Percentiles rank a stretch among this genome's conserved stretches.
Conservation (phyloP, 345 rosid species). For the Eucalyptus cloeziana region DNA sequence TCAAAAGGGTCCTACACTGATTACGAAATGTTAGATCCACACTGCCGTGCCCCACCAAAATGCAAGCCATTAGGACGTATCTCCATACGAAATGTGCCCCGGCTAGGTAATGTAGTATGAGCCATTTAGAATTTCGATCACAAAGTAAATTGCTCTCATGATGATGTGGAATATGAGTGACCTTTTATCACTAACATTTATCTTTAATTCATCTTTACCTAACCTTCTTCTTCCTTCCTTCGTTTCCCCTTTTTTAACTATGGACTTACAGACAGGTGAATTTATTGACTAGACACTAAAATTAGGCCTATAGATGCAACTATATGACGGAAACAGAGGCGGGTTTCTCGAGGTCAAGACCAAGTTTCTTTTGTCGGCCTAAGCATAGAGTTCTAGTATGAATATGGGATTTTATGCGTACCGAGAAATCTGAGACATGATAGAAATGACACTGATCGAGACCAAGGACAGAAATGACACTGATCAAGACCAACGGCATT, state of each 20-base stretch:
- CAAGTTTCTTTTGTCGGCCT: neutral
- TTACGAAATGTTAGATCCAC: too few relatives aligned
- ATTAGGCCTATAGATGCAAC: neutral
- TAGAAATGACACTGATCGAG: too few relatives aligned
- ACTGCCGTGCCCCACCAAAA: neutral
- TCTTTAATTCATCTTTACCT: neutral
- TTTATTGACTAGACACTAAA: neutral
- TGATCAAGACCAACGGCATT: neutral
- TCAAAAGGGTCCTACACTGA: too few relatives aligned
- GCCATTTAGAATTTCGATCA: neutral
- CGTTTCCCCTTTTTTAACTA: neutral
- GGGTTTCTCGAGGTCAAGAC: neutral
- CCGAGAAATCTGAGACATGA: neutral
- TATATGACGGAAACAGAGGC: neutral
- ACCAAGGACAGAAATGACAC: neutral
- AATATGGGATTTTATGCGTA: neutral
- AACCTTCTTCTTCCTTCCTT: neutral
- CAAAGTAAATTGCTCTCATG: neutral
- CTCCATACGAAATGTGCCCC: too few relatives aligned
- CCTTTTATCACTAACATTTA: neutral
- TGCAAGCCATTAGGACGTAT: neutral
- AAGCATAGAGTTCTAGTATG: neutral
- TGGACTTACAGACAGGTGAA: neutral
- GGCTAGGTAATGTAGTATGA: neutral
- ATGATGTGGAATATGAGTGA: neutral